Evolutionary conservation across 805 yeast species (phyloP), one percentile per base, ranked within the genome.

Genomic region (Kockiozyma suomiensis): DNA sequence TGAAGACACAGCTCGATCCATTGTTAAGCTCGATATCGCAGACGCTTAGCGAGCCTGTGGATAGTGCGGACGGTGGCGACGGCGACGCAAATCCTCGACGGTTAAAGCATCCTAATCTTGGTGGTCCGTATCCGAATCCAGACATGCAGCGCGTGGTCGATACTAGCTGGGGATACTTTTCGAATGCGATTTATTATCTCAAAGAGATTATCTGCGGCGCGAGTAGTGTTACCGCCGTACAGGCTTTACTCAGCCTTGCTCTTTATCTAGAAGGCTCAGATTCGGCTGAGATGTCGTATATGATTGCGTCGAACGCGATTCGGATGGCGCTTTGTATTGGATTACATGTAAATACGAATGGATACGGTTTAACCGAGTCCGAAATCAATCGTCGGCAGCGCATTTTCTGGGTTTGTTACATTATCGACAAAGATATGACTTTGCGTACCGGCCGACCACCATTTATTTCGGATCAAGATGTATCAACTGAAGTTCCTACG

Each of bases 321-420:
- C 52, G 69, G 23, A 55, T 66, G 56, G 69, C 70, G 13, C 57
- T 58, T 42, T 40, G 60, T 12, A 48, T 68, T 12, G 70, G 70
- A 4, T 50, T 68, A 42, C 69, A 68, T 47, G 32, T 62, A 5
- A 43, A 59, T 17, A 28, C 55, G 15, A 37, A 42, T 3, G 38
- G 50, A 12, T 37, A 26, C 19, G 66, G 63, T 2, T 32, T 68
- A 19, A 37, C 64, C 4, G 42, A 21, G n/a, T 51, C 35, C 10
- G 65, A 56, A 21, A 33, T 25, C 23, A 26, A 32, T 4, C 61
- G 60, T 43, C 48, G 70, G 35, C 58, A 58, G 41, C 40, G 63
- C 5, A 23, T 68, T 4, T 68, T 61, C 50, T 68, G 70, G 70
- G 40, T 50, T 23, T 57, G 69, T 35, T 66, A 67, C 46, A 42